Percentiles rank a stretch among this genome's conserved stretches.
phyloP scores from a whole-genome alignment of 805 yeast genomes.

The Schwanniomyces polymorphus region DNA sequence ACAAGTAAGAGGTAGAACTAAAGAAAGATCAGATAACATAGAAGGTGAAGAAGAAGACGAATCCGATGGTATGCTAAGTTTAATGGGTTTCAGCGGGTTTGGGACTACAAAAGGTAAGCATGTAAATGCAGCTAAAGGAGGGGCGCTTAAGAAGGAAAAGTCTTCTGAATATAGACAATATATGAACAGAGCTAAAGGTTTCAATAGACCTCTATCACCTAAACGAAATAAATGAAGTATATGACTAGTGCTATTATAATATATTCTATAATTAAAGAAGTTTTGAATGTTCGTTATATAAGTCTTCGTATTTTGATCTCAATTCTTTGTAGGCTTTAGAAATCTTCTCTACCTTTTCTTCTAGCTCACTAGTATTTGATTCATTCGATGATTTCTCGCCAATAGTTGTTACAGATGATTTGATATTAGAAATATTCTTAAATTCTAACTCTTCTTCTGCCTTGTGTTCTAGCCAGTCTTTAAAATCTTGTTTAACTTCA shows the following conservation, averaged over 20 bases:
- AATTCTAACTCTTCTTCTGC: conserved; percentile 54
- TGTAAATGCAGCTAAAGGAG: conserved; percentile 50
- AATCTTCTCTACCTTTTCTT: conserved; percentile 48
- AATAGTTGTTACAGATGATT: conserved; percentile 25
- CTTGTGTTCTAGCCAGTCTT: conserved; percentile 49
- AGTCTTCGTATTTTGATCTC: conserved; percentile 58
- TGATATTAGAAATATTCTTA: conserved; percentile 38
- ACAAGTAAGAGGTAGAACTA: conserved; percentile 21
- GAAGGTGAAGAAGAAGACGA: conserved; percentile 18
- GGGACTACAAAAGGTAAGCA: conserved; percentile 57
- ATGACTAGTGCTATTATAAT: neutral
- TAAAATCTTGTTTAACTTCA: conserved; percentile 37
- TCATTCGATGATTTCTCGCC: neutral
- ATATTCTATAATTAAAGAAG: conserved; percentile 12
- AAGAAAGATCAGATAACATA: conserved; percentile 8
- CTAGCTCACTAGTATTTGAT: conserved; percentile 23
- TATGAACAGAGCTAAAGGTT: conserved; percentile 58
- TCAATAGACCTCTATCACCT: conserved; percentile 56
- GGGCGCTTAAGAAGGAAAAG: conserved; percentile 36
- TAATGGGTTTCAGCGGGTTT: conserved; percentile 63
- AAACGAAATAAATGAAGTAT: conserved; percentile 14
- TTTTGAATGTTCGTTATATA: conserved; percentile 50
- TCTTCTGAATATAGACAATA: conserved; percentile 56
- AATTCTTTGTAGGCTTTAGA: conserved; percentile 60
- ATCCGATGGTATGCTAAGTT: conserved; percentile 27